A percentile compares a stretch with the other conserved stretches of the same genome.
phyloP scores from a whole-genome alignment of 345 rosid genomes.

The Murraya koenigii region DNA sequence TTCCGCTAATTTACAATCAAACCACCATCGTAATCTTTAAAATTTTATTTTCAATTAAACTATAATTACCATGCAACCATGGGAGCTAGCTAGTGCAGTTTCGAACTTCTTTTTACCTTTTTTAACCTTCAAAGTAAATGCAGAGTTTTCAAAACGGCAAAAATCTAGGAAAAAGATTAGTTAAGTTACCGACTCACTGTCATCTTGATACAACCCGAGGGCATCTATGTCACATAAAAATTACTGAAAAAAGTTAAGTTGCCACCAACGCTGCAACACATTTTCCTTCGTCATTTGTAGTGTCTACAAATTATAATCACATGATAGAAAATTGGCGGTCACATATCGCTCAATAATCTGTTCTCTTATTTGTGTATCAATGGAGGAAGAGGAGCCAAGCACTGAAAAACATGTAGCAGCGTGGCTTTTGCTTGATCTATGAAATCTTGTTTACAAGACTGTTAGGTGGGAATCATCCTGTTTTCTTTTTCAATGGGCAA shows the following conservation, averaged over 20 bases:
- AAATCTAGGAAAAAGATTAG: background rate
- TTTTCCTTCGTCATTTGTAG: background rate
- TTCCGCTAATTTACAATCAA: background rate
- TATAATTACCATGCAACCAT: background rate
- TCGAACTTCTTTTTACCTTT: background rate
- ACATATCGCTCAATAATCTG: background rate
- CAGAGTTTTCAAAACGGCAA: background rate
- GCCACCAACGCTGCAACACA: background rate
- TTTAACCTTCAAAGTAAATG: background rate
- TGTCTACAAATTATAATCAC: background rate
- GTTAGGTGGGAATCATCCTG: background rate
- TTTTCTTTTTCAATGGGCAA: slow-evolving; percentile 23
- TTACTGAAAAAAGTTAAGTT: background rate
- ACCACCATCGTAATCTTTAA: background rate
- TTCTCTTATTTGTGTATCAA: background rate
- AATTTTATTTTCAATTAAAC: background rate
- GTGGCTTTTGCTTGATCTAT: background rate
- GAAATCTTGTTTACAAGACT: background rate
- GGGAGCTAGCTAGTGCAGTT: background rate
- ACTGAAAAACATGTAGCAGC: background rate
- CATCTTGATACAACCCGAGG: background rate
- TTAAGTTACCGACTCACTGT: background rate
- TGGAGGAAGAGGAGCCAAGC: background rate
- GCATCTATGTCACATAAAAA: background rate
- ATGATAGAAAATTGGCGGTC: background rate